These are phyloP conservation scores for Porphyrellus sp. DNA, from an alignment of 1,284 basidiomycete genomes.

Conservation along the genomic window DNA sequence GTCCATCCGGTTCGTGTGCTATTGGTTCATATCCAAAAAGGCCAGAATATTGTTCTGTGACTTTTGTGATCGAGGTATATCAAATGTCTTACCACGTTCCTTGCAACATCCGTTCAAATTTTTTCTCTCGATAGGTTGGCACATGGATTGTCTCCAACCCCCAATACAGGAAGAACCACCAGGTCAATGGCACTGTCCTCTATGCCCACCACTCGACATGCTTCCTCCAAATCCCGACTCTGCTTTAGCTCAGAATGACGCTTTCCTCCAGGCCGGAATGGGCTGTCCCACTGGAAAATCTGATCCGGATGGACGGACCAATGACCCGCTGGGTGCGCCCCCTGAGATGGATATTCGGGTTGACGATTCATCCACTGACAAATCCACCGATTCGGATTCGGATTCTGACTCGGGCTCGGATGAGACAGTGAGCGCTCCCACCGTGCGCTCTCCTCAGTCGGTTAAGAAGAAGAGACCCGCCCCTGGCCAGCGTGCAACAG, in stretches of 20 bases:
- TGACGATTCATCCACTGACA: conserved; percentile 24
- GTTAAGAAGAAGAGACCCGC: conserved; percentile 33
- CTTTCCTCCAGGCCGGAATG: conserved; percentile 2
- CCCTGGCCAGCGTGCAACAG: conserved; percentile 26
- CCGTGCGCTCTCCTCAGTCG: conserved; percentile 11
- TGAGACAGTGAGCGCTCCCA: conserved; percentile 13
- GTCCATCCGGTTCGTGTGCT: conserved; percentile 8
- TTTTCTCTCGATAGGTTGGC: conserved; percentile 64
- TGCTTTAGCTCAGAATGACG: conserved; percentile 8
- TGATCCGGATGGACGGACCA: conserved; percentile 6
- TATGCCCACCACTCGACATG: conserved; percentile 44
- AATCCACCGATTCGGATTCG: conserved; percentile 35
- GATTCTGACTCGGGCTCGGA: conserved; percentile 38
- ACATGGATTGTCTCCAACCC: conserved; percentile 83
- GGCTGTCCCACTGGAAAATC: conserved; percentile 7
- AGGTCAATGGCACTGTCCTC: conserved; percentile 74
- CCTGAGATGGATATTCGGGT: conserved; percentile 23
- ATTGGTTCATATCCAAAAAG: conserved; percentile 42
- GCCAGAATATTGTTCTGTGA: conserved; percentile 89
- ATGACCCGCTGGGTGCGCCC: conserved; percentile 2
- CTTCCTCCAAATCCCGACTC: conserved; percentile 22
- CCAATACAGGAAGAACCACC: conserved; percentile 68
- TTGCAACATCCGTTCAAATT: conserved; percentile 7
- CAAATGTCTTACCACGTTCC: not conserved
- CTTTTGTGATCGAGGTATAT: conserved; percentile 83